Evolutionary conservation across 2,329 filamentous ascomycete species (phyloP).

Genomic region (Sclerotiophoma versabilis): DNA sequence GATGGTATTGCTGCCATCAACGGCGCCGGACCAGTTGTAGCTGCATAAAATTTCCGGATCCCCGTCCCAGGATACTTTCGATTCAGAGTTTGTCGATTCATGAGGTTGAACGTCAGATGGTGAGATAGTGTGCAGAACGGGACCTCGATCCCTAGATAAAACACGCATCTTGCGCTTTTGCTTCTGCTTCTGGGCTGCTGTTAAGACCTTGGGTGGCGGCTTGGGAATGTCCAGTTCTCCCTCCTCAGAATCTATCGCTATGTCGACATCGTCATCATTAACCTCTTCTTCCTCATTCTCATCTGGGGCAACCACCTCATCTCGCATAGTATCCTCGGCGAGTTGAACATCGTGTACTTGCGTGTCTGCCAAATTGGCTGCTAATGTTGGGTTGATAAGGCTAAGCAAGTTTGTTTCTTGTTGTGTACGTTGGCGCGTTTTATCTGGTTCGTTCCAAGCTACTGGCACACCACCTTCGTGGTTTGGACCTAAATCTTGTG

Average conservation of each 20-base stretch:
- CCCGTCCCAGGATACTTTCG: slow-evolving; percentile 31
- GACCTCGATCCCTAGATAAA: slow-evolving; percentile 25
- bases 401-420: slow-evolving; percentile 14
- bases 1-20: slow-evolving; percentile 34
- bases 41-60: slow-evolving; percentile 37
- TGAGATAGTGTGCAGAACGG: slow-evolving; percentile 24
- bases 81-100: neutral
- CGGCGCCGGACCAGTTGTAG: slow-evolving; percentile 39
- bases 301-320: neutral
- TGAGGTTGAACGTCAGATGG: slow-evolving; percentile 20
- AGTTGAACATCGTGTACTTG: neutral
- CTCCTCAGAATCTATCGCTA: slow-evolving; percentile 16
- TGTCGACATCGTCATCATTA: slow-evolving; percentile 8
- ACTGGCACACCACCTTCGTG: neutral
- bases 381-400: slow-evolving; percentile 15
- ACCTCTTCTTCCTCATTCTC: neutral
- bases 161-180: slow-evolving; percentile 20
- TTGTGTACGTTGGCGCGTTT: slow-evolving; percentile 10
- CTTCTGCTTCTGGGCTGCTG: slow-evolving; percentile 25
- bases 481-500: neutral
- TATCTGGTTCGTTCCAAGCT: neutral
- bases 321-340: neutral
- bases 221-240: slow-evolving; percentile 8
- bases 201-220: slow-evolving; percentile 14
- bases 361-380: neutral